Conservation (phyloP, 2,329 filamentous ascomycete species). For the Aspergillus luchuensis region DNA sequence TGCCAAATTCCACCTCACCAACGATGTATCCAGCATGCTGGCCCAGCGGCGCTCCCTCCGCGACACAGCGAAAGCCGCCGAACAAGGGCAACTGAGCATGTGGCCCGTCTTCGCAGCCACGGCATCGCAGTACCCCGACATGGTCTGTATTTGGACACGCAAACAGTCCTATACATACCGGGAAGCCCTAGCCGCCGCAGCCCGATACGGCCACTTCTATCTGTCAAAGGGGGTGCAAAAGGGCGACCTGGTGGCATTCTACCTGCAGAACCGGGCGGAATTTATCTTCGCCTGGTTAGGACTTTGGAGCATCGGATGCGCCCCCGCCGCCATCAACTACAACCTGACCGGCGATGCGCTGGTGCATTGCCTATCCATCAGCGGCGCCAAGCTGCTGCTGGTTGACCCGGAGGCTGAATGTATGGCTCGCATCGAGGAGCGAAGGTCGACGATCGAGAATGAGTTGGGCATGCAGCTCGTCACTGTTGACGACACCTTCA, state of each 20-base stretch:
- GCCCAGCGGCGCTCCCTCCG: constrained; percentile 47
- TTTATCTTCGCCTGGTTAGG: constrained; percentile 68
- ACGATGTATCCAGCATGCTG: constrained; percentile 59
- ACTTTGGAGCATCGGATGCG: constrained; percentile 65
- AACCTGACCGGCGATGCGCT: constrained; percentile 66
- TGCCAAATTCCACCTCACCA: constrained; percentile 67
- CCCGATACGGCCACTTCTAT: constrained; percentile 66
- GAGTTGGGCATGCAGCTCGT: constrained; percentile 62
- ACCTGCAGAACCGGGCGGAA: constrained; percentile 68
- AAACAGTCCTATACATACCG: constrained; percentile 61
- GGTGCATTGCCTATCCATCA: constrained; percentile 65
- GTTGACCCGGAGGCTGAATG: constrained; percentile 61
- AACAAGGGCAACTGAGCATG: constrained; percentile 57
- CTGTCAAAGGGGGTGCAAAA: constrained; percentile 59
- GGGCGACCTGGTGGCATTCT: constrained; percentile 65
- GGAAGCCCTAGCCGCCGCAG: constrained; percentile 57
- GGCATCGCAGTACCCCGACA: constrained; percentile 54
- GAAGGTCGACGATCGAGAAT: constrained; percentile 49
- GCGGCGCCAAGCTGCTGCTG: constrained; percentile 58
- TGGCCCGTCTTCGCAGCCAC: constrained; percentile 68
- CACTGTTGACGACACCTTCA: constrained; percentile 54
- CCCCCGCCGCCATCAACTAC: constrained; percentile 71
- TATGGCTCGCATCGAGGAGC: constrained; percentile 58
- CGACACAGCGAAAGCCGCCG: constrained; percentile 50
- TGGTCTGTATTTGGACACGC: constrained; percentile 68